Evolutionary conservation across 2,329 filamentous ascomycete species (phyloP).

Genomic region (Podosphaera aphanis): DNA sequence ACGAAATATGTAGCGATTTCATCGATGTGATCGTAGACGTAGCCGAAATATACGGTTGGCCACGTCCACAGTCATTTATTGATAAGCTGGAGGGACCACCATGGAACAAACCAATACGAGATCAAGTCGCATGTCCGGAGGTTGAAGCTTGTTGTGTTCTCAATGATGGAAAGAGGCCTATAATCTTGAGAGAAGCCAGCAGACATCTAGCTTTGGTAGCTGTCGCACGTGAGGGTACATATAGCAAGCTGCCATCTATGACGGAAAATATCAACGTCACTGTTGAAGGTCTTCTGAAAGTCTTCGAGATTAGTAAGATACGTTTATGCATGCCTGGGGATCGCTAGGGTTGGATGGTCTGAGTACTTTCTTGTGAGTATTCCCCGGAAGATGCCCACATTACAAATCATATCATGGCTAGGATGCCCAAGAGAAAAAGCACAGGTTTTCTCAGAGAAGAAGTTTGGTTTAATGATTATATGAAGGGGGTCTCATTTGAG

Average conservation of each 20-base stretch:
- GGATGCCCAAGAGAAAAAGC: too few relatives aligned
- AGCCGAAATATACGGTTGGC: slow-evolving; percentile 80
- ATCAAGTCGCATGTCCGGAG: slow-evolving; percentile 41
- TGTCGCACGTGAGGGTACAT: slow-evolving; percentile 67
- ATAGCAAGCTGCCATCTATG: slow-evolving; percentile 62
- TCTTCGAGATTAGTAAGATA: slow-evolving; percentile 46
- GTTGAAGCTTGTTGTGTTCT: slow-evolving; percentile 46
- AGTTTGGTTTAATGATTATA: too few relatives aligned
- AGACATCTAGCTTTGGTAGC: slow-evolving; percentile 61
- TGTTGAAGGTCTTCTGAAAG: slow-evolving; percentile 54
- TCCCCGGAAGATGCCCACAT: too few relatives aligned
- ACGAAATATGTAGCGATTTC: slow-evolving; percentile 96
- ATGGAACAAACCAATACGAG: slow-evolving; percentile 36
- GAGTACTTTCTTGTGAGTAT: too few relatives aligned
- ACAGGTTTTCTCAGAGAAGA: too few relatives aligned
- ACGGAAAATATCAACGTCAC: slow-evolving; percentile 74
- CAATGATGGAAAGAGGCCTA: slow-evolving; percentile 34
- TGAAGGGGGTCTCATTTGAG: too few relatives aligned
- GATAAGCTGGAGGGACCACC: slow-evolving; percentile 33
- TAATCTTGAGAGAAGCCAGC: slow-evolving; percentile 46
- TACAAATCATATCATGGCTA: too few relatives aligned
- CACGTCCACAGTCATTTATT: slow-evolving; percentile 29
- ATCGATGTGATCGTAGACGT: slow-evolving; percentile 97
- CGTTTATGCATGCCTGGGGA: too few relatives aligned
- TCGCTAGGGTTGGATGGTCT: too few relatives aligned